Evolutionary conservation across 2,329 filamentous ascomycete genomes (phyloP), one percentile per base, ranked within the genome.

Genomic region (Alternaria dauci): DNA sequence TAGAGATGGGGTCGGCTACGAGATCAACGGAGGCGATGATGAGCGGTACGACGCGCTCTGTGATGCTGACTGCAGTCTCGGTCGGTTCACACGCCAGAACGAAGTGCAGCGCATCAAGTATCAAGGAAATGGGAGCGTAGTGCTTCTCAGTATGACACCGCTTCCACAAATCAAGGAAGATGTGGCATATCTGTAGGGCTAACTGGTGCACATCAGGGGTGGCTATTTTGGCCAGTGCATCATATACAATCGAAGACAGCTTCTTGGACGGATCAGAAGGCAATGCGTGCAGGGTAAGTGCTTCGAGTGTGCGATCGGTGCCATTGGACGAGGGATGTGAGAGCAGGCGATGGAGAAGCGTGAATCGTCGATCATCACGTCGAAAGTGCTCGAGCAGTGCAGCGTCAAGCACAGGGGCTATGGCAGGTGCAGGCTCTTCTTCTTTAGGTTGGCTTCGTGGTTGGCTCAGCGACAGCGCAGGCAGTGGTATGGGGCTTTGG

Each of bases 91-190:
- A 81, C 46, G 87, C 84, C 5, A 93, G 79, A 1, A 89, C 85
- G 62, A 90, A 89, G 12, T 85, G 82, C 12, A 93, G 72, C 34
- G 92, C 81, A 23, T 89, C 85, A 23, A 91, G 80, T 4, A 94
- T 80, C 38, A 92, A 82, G 63, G 85, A 86, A 41, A 93, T 82
- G 0, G 91, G 89, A 11, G 81, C 80, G 70, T 88, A 87, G 70
- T 83, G 85, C 65, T 83, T 82, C 68, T 94, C 90, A 11, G 85
- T 81, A 7, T 89, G 79, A 72, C 91, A 93, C 20, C 83, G 84
- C 16, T 83, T 82, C 91, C 92, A 94, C 14, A 94, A 76, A 16
- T 84, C 82, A 51, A 92, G 83, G 20, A 93, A 78, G 30, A 88
- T 80, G 50, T 86, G 82, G 52, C 87, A 88, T 65, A 93, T 88